Evolutionary conservation across 805 yeast genomes (phyloP), one percentile per base, ranked within the genome.

Genomic region (Saccharomyces jurei): DNA sequence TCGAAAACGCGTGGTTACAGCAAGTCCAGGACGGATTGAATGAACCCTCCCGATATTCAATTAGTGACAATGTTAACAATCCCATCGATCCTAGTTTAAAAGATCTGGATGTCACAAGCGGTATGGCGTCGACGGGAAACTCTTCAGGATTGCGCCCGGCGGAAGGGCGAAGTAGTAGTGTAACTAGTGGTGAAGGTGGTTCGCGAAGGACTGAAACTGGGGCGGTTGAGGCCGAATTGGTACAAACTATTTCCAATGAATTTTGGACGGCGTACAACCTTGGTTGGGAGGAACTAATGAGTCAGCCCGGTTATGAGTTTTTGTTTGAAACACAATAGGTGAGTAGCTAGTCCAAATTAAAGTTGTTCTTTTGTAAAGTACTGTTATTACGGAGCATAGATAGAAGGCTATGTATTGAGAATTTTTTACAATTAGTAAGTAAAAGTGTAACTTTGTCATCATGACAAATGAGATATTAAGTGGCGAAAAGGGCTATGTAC

Each of bases 211-310:
- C 28, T 13, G 48, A n/a, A 41, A 41, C 14, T 22, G 27, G 8
- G 5, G 17, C 52, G 17, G 41, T 30, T 6, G 47, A 29, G 10
- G 48, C 48, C 25, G 58, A 59, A 9, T 25, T 58, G 32, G 56
- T 61, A 1, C 57, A 53, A 28, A 44, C 57, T 47, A 50, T 63
- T 29, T 60, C 61, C 2, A 64, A 61, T 44, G 65, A 63, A 32
- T 63, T 64, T 32, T 63, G 67, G 66, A 52, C 52, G 48, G 59
- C 51, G 28, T 65, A 63, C 52, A 63, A 63, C 47, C 46, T 50
- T 4, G 62, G 62, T 2, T 60, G 64, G 64, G 61, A 62, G 3
- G 56, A 61, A 36, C 46, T 61, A 14, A 36, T 62, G 41, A 56
- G 52, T 29, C 50, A 55, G 17, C 41, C 56, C 11, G 54, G 50